Conservation (phyloP, 2,329 filamentous ascomycete genomes). For the Davidsoniella virescens region DNA sequence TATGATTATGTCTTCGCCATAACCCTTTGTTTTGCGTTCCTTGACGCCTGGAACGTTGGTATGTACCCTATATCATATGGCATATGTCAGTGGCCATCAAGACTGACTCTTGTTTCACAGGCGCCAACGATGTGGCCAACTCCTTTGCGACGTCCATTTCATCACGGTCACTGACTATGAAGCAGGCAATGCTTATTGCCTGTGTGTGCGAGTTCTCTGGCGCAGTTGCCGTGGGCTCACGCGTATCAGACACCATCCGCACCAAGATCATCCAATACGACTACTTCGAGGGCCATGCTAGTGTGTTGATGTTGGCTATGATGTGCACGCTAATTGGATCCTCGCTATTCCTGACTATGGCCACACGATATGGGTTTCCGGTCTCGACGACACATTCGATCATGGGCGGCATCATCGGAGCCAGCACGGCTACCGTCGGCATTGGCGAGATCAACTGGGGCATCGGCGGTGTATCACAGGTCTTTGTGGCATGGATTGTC, state of each 20-base stretch:
- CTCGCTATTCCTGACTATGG: conserved; percentile 34
- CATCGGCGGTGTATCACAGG: conserved; percentile 22
- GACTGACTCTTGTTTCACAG: conserved; percentile 15
- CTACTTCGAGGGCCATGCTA: conserved; percentile 27
- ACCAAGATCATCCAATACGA: conserved; percentile 29
- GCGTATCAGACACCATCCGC: conserved; percentile 29
- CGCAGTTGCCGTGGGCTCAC: conserved; percentile 23
- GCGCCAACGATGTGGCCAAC: conserved; percentile 34
- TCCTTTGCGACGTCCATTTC: conserved; percentile 31
- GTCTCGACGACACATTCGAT: conserved; percentile 39
- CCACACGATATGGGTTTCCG: conserved; percentile 34
- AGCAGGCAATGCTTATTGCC: conserved; percentile 29
- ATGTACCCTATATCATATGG: conserved; percentile 9
- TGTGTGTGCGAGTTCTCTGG: conserved; percentile 29
- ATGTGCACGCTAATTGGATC: conserved; percentile 35
- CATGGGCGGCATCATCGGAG: conserved; percentile 26
- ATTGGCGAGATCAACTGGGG: conserved; percentile 23
- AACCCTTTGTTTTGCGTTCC: conserved; percentile 34
- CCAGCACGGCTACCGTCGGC: conserved; percentile 23
- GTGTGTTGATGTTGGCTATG: conserved; percentile 36
- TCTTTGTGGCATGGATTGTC: conserved; percentile 24
- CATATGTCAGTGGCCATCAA: neutral
- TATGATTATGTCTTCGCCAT: conserved; percentile 42
- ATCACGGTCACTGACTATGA: conserved; percentile 29
- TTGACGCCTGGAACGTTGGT: conserved; percentile 46